Base-by-base conservation (phyloP, 1,284 basidiomycete species). In the Ganoderma sp. region DNA sequence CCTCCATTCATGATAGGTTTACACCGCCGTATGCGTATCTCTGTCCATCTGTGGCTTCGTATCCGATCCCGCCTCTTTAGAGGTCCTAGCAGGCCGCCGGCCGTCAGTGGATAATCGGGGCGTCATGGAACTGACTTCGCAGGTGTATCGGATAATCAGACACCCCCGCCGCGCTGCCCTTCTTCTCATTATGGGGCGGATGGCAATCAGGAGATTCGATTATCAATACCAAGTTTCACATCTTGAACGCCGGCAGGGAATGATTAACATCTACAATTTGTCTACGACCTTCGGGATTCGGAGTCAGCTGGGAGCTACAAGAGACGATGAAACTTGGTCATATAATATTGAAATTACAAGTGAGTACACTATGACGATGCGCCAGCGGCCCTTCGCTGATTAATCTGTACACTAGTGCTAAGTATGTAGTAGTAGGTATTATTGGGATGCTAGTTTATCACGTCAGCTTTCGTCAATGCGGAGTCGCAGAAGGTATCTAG, bases 341-440 rank as follows among this genome's bases (percentile, higher is more conserved):
- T 39, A 39, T 39, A 9, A 39, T 39, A 39, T 39, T 39, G 37
- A 39, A 10, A 52, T 52, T 52, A 52, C 9, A 52, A 14, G 48
- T 52, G n/a, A 22, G 48, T 52, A 52, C 22, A 52, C 22, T 52
- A 52, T 52, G 25, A 52, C 48, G 28, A 25, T 52, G 22, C 48
- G 22, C 9, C 48, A 25, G 12, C 48, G 22, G 10, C 22, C 14
- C 22, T 25, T 52, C 48, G 25, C 48, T 25, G 48, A 52, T 52
- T 52, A 52, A 52, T 25, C 1, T 10, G 48, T 52, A 52, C 22
- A 25, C 22, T 52, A 52, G 48, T 52, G 22, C 48, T 25, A 25
- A 52, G 48, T 52, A 52, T 12, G n/a, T 52, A 25, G 48, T 52
- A 25, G 48, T 52, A 52, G 3, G 48, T 52, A 52, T 52, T 52